Evolutionary conservation across 306 rosid species (phyloP).

Genomic region (Aeschynomene evenia): DNA sequence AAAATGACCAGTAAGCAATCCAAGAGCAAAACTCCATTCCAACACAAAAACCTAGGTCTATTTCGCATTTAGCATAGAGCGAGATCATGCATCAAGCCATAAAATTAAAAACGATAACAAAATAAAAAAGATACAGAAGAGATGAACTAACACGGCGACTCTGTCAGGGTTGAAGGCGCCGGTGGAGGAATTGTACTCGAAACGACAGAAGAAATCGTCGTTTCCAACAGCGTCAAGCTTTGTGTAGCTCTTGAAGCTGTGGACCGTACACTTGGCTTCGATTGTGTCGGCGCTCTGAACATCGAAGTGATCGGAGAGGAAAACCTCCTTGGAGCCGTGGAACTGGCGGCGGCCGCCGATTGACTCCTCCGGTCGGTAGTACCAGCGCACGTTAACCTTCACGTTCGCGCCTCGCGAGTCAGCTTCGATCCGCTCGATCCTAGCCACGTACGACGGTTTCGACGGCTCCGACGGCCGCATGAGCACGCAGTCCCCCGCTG

Average conservation of each 20-base stretch:
- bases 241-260: slow-evolving; percentile 82
- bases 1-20: slow-evolving; percentile 1
- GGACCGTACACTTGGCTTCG: slow-evolving; percentile 94
- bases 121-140: not conserved
- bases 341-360: slow-evolving; percentile 98
- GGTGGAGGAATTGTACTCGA: slow-evolving; percentile 87
- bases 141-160: slow-evolving; percentile 81
- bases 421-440: slow-evolving; percentile 92
- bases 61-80: slow-evolving; percentile 6
- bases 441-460: slow-evolving; percentile 91
- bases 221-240: slow-evolving; percentile 97
- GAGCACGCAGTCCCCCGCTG: slow-evolving; percentile 92
- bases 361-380: slow-evolving; percentile 98
- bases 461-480: slow-evolving; percentile 83
- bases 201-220: slow-evolving; percentile 98
- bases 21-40: slow-evolving; percentile 7
- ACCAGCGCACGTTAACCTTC: slow-evolving; percentile 89
- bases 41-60: not conserved
- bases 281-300: slow-evolving; percentile 89
- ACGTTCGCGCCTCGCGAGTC: slow-evolving; percentile 93
- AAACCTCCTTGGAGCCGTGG: slow-evolving; percentile 93
- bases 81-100: not conserved
- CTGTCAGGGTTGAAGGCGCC: slow-evolving; percentile 97
- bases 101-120: not conserved
- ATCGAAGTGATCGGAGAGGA: slow-evolving; percentile 90